Base-by-base conservation (phyloP, 176 grass and related monocot species). In the Oryza glaberrima region DNA sequence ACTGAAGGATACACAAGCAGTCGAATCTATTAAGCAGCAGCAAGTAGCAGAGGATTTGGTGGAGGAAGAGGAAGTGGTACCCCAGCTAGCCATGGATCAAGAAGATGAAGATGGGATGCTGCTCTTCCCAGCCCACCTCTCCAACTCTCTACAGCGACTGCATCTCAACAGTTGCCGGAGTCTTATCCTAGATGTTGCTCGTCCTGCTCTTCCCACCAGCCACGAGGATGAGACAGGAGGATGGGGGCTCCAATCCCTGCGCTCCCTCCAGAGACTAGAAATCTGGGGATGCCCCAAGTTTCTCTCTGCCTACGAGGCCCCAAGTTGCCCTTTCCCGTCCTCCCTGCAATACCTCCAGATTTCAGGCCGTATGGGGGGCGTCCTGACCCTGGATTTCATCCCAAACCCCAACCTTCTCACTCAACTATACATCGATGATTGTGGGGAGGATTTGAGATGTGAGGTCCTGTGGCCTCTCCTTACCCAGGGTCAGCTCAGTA, bases 121-220 rank as follows among this genome's bases (percentile, higher is more conserved):
- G 52, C 15, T 78, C 40, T 36, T 85, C 6, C 40, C 76, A 0
- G 9, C 19, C 2, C 48, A 48, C 41, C 20, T 68, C 1, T 54
- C 25, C 44, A 0, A 1, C 9, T 67, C 63, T 17, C 19, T 60
- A 60, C 54, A 5, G 0, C 0, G 1, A 1, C 17, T 58, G 0
- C 0, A 0, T 6, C 3, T 54, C 51, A 0, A 0, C 3, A 0
- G 1, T 0, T 58, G 52, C 17, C 17, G 6, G 38, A 56, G 52
- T 22, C 52, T 56, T 56, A 17, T 56, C 52, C 6, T 56, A 1
- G 30, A 32, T 32, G 14, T 51, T 51, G 48, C 14, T 51, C 48
- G 14, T 16, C 13, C 15, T 17, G 1, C 0, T 2, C 54, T 60
- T n/a, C 7, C 54, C 54, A 60, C 2, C 16, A n/a, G 17, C 54